A percentile compares a stretch with the other conserved stretches of the same genome.
Conservation (phyloP, 2,329 filamentous ascomycete genomes). For the Lachnellula occidentalis region DNA sequence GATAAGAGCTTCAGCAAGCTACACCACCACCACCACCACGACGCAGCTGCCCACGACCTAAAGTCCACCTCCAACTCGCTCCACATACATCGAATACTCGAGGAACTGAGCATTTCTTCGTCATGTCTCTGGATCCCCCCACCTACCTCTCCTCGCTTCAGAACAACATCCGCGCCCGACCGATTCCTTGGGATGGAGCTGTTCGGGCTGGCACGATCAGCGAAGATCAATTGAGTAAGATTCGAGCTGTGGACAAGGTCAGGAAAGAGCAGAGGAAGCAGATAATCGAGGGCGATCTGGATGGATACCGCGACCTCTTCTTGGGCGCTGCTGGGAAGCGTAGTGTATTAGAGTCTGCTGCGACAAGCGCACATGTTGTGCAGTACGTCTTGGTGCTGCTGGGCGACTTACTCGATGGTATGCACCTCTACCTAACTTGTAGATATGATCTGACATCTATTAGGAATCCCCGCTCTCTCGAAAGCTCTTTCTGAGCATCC, state of each 20-base stretch:
- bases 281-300: constrained; percentile 72
- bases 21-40: constrained; percentile 16
- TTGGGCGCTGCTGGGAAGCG: constrained; percentile 66
- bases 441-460: constrained; percentile 4
- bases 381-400: constrained; percentile 92
- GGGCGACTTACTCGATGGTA: constrained; percentile 82
- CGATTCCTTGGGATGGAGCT: constrained; percentile 96
- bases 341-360: constrained; percentile 76
- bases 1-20: constrained; percentile 25
- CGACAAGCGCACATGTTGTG: constrained; percentile 82
- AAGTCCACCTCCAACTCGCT: constrained; percentile 10
- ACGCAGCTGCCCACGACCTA: constrained; percentile 1
- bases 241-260: constrained; percentile 94
- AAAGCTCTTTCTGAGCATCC: constrained; percentile 68
- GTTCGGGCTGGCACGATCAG: constrained; percentile 90
- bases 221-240: constrained; percentile 89
- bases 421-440: constrained; percentile 20
- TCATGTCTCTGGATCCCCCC: constrained; percentile 87
- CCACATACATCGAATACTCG: constrained; percentile 7
- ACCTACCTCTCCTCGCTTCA: constrained; percentile 84
- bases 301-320: constrained; percentile 75
- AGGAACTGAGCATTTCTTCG: constrained; percentile 20
- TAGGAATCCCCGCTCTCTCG: constrained; percentile 75
- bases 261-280: constrained; percentile 85
- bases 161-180: constrained; percentile 93